Conservation (phyloP, 2,329 filamentous ascomycete genomes). For the Anthostomella pinea region DNA sequence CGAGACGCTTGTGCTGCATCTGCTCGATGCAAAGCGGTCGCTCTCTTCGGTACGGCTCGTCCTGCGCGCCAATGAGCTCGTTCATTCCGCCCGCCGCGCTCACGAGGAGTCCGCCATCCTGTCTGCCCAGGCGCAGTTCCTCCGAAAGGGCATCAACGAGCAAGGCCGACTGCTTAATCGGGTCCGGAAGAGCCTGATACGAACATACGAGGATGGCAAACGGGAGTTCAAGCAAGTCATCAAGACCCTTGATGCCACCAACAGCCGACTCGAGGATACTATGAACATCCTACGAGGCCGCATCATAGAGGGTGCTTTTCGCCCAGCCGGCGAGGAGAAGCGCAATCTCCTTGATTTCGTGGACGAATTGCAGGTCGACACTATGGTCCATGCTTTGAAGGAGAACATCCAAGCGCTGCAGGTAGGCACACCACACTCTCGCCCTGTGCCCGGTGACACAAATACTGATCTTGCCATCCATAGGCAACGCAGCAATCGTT, state of each 20-base stretch:
- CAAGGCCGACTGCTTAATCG: conserved; percentile 52
- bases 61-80: conserved; percentile 81
- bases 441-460: neutral
- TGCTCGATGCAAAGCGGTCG: conserved; percentile 83
- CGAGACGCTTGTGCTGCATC: conserved; percentile 77
- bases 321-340: conserved; percentile 54
- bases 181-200: conserved; percentile 50
- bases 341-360: conserved; percentile 74
- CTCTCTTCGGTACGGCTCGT: conserved; percentile 81
- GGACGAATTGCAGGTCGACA: conserved; percentile 66
- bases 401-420: conserved; percentile 69
- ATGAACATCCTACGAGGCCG: conserved; percentile 64
- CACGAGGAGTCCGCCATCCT: conserved; percentile 78
- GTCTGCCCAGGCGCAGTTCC: conserved; percentile 65
- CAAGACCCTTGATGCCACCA: conserved; percentile 63
- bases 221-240: conserved; percentile 61
- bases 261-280: conserved; percentile 62
- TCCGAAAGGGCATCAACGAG: conserved; percentile 59
- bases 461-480: conserved; percentile 15
- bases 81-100: conserved; percentile 69
- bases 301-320: conserved; percentile 61
- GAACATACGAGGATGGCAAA: conserved; percentile 56
- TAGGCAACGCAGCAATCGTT: conserved; percentile 68
- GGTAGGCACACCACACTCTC: conserved; percentile 37
- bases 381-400: conserved; percentile 64